These are phyloP conservation scores for Xylariales sp. DNA, from an alignment of 2,329 filamentous ascomycete genomes.

Conservation along the genomic window DNA sequence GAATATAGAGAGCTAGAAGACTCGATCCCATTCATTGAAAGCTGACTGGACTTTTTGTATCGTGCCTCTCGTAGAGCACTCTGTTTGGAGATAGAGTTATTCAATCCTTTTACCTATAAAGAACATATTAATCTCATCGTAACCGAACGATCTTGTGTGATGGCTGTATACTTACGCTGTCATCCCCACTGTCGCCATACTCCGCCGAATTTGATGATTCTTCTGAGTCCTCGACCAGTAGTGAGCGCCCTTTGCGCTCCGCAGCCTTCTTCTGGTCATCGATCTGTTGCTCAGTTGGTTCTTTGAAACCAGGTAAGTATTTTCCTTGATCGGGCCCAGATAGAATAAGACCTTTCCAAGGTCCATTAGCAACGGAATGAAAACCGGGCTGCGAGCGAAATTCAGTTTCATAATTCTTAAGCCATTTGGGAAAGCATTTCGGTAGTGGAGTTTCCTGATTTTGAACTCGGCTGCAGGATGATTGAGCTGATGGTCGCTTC, in stretches of 20 bases:
- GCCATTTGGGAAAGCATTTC: too few species aligned
- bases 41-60: too few species aligned
- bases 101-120: too few species aligned
- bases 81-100: too few species aligned
- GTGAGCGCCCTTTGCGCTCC: background rate
- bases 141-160: too few species aligned
- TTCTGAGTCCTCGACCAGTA: background rate
- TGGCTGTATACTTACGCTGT: too few species aligned
- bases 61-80: too few species aligned
- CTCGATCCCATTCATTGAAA: too few species aligned
- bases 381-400: background rate
- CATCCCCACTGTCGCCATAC: background rate
- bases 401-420: background rate
- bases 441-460: background rate
- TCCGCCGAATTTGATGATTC: too few species aligned
- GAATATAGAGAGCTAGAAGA: too few species aligned
- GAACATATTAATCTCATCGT: too few species aligned
- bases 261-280: constrained; percentile 11
- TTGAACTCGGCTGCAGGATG: background rate
- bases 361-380: constrained; percentile 12
- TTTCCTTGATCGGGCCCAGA: constrained; percentile 11
- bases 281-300: constrained; percentile 13
- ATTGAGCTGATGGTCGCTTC: background rate
- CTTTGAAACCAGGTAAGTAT: constrained; percentile 12
- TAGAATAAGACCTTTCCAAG: constrained; percentile 17